Evolutionary conservation across 1,139 yeast species (phyloP), one percentile per base, ranked within the genome.

Genomic region (Hyphopichia fennica): DNA sequence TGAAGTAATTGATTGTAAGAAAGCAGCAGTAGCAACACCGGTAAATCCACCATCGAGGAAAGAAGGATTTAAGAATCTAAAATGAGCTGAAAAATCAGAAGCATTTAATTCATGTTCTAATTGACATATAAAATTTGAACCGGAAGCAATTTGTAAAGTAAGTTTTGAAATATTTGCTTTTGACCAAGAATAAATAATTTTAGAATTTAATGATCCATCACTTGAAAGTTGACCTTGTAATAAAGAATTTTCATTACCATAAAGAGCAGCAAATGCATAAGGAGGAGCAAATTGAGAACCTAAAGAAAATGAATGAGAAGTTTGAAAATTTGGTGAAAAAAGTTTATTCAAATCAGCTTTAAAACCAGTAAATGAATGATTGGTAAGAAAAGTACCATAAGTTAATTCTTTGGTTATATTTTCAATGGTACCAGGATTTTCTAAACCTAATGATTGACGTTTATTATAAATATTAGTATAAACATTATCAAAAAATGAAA

Each of bases 311-410:
- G 97, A 86, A 67, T 95, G 99, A 48, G 96, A 87, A 47, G 96
- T 87, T 76, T 95, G 99, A 85, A 95, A 93, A 45, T 91, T 95
- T 79, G 91, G 79, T 52, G 87, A 74, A 62, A 95, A 89, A 20
- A 93, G 90, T 77, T 93, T 93, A 73, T 89, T 88, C 58, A 93
- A 80, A 65, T 93, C 99, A 45, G 99, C 99, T 66, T 96, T 86
- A 60, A 95, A 79, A 47, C 99, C 99, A 38, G 96, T 87, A 79
- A 93, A 93, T 68, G 85, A 84, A 72, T 88, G 87, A 63, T 90
- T 96, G 63, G 79, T 82, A 60, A 90, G 79, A 63, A 93, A 89
- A 32, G 91, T 97, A 64, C 91, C 98, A 68, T 93, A 84, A 51
- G 91, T 73, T 45, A 90, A 96, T 69, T 93, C 99, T 71, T 89